These are phyloP conservation scores for Scenedesmus sp. DNA, from an alignment of 163 green algal genomes.

Conservation along the genomic window DNA sequence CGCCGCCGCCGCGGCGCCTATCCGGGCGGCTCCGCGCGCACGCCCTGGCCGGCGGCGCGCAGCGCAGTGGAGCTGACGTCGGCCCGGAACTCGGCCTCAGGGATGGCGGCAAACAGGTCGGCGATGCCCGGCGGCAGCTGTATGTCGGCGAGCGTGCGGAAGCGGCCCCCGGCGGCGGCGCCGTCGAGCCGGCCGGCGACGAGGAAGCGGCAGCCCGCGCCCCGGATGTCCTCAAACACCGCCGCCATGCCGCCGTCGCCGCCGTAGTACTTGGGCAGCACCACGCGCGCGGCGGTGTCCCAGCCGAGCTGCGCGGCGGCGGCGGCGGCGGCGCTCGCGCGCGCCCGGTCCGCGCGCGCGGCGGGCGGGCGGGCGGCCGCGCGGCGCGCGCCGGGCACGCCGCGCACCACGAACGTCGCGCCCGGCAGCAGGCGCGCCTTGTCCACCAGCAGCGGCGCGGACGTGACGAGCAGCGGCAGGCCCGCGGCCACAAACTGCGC, in stretches of 20 bases:
- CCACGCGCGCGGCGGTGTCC: slow-evolving; percentile 86
- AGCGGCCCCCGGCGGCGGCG: slow-evolving; percentile 42
- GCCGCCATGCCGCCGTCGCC: slow-evolving; percentile 51
- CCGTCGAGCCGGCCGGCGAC: slow-evolving; percentile 78
- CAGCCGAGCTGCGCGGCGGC: slow-evolving; percentile 65
- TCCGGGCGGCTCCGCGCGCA: background rate
- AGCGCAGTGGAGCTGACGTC: slow-evolving; percentile 85
- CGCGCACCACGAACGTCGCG: slow-evolving; percentile 77
- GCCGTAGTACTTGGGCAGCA: slow-evolving; percentile 87
- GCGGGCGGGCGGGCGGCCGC: background rate
- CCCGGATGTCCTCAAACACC: slow-evolving; percentile 32
- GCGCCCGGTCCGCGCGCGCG: too few relatives aligned
- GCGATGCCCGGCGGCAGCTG: slow-evolving; percentile 60
- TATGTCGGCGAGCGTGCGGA: slow-evolving; percentile 71
- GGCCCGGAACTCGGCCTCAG: slow-evolving; percentile 66
- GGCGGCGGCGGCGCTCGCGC: too few relatives aligned
- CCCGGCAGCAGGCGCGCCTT: slow-evolving; percentile 80
- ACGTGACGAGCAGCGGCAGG: slow-evolving; percentile 77
- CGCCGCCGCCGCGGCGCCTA: too few relatives aligned
- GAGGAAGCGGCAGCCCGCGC: slow-evolving; percentile 69
- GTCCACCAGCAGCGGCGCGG: slow-evolving; percentile 77
- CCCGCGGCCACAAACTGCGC: slow-evolving; percentile 73
- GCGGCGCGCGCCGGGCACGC: too few relatives aligned
- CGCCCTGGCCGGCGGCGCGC: slow-evolving; percentile 35
- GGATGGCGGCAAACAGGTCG: slow-evolving; percentile 72